These are phyloP conservation scores for Xylaria acuta DNA, from an alignment of 495 filamentous ascomycete species.

Conservation along the genomic window DNA sequence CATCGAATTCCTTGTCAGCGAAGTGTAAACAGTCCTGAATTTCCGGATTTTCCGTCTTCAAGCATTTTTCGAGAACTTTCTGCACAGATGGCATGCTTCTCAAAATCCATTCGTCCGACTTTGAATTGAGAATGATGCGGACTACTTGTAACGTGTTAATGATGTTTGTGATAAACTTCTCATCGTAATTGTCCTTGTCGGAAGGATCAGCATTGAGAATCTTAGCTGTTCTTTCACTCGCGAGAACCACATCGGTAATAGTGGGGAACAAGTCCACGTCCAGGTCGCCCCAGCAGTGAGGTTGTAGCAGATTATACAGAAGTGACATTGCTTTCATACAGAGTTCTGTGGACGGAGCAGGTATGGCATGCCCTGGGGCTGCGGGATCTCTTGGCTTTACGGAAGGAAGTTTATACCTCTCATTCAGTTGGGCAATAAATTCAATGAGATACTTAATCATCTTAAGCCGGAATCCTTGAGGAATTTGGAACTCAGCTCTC, in stretches of 20 bases:
- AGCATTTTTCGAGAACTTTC: slow-evolving; percentile 86
- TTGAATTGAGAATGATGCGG: slow-evolving; percentile 82
- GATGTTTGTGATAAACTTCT: slow-evolving; percentile 78
- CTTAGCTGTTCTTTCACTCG: slow-evolving; percentile 68
- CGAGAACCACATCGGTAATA: slow-evolving; percentile 81
- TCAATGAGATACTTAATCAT: slow-evolving; percentile 93
- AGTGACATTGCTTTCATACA: slow-evolving; percentile 82
- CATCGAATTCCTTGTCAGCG: slow-evolving; percentile 68
- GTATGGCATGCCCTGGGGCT: slow-evolving; percentile 52
- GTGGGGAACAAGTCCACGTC: slow-evolving; percentile 91
- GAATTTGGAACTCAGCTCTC: slow-evolving; percentile 71
- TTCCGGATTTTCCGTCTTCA: slow-evolving; percentile 85
- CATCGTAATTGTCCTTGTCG: slow-evolving; percentile 85
- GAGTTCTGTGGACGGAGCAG: slow-evolving; percentile 69
- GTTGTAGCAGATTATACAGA: slow-evolving; percentile 84
- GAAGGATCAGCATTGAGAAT: slow-evolving; percentile 80
- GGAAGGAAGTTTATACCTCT: slow-evolving; percentile 77
- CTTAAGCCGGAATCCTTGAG: slow-evolving; percentile 68
- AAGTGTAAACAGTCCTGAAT: slow-evolving; percentile 89
- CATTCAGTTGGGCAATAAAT: slow-evolving; percentile 88
- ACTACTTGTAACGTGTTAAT: slow-evolving; percentile 93
- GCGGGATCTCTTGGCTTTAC: slow-evolving; percentile 65
- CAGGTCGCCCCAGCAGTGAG: slow-evolving; percentile 89
- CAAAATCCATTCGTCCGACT: slow-evolving; percentile 87
- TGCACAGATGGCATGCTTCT: slow-evolving; percentile 77